Evolutionary conservation across 768 basidiomycete species (phyloP), one percentile per base, ranked within the genome.

Genomic region (Nevesoporus exiguus): DNA sequence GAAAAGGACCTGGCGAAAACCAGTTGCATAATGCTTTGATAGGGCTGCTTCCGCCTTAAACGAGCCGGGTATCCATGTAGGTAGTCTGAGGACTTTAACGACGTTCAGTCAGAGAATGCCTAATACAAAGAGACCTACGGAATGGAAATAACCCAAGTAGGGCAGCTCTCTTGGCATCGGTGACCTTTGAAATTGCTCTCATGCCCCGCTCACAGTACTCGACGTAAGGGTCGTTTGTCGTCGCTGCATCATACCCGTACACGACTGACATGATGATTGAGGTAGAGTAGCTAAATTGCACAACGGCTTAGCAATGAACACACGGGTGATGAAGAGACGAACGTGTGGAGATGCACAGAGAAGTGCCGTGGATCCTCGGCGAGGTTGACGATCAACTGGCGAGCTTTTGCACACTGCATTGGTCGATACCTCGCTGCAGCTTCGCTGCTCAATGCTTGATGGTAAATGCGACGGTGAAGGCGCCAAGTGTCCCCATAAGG

Each of bases 401-500:
- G 66, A 22, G 69, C 65, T 51, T 69, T 73, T 39, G 58, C 46
- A 8, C 59, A 51, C 49, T 78, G 76, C 43, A 73, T 61, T 2
- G 72, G 67, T 15, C 55, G 62, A 53, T 73, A 76, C 15, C 39
- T 60, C 11, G 45, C 5, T 19, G 65, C 54, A 11, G 68, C 66
- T 40, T 67, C 65, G 2, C 57, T 51, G 31, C 62, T 62, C 60
- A 77, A 61, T 11, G 66, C 61, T 47, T 76, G 73, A 33, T 76
- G 74, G 33, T 65, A 64, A 27, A 67, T 59, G 36, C 67, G 64
- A 6, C 65, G 65, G 29, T 75, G 70, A 30, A 61, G 60, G 25
- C 74, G 69, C 77, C 77, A 77, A 19, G 60, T 63, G 8, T 70
- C 64, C 1, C 74, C 76, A 53, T 77, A 77, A 7, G 62, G 64